Base-by-base conservation (phyloP, 1,139 yeast genomes). In the Scheffersomyces segobiensis region DNA sequence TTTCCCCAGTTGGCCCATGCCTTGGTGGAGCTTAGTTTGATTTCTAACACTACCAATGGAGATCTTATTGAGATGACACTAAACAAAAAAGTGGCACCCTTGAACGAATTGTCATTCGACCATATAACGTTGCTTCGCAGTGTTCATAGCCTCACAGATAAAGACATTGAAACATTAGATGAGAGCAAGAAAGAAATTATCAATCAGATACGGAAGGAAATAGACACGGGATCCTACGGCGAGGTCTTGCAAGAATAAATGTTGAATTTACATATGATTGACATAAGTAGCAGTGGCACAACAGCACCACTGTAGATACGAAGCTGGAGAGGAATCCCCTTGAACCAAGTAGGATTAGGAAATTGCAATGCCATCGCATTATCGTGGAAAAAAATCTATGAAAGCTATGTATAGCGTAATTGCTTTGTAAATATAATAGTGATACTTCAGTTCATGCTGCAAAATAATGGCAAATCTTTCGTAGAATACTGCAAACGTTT, bases 1-100 rank as follows among this genome's bases (percentile, higher is more conserved):
- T 88, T 89, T 62, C 96, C 97, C 0, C 97, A 91, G 66, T 76
- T 93, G 56, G 79, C 91, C 1, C 92, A 89, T 69, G 96, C 97
- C 0, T 77, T 93, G 47, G 91, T 93, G 5, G 98, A 93, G 68
- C 81, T 89, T 1, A 75, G 91, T 57, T 74, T 93, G 59, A 75
- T 89, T 57, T 76, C 87, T 67, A 87, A 87, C 46, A 72, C 85
- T 8, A 81, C 87, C 10, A 83, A 80, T 55, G 83, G 85, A n/a
- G 85, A 82, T 14, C 81, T 84, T 20, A 80, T 89, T 6, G 83
- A 78, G 56, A 67, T 76, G 52, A 73, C 81, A 21, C 69, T 80
- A 52, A 80, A 78, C 60, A 70, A 76, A 49, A 67, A 66, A 20
- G 70, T 68, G 51, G 71, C 71, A 1, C 76, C 71, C 5, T 76